A percentile compares a stretch with the other conserved stretches of the same genome.
Conservation (phyloP, 345 rosid genomes). For the Salix dunnii region DNA sequence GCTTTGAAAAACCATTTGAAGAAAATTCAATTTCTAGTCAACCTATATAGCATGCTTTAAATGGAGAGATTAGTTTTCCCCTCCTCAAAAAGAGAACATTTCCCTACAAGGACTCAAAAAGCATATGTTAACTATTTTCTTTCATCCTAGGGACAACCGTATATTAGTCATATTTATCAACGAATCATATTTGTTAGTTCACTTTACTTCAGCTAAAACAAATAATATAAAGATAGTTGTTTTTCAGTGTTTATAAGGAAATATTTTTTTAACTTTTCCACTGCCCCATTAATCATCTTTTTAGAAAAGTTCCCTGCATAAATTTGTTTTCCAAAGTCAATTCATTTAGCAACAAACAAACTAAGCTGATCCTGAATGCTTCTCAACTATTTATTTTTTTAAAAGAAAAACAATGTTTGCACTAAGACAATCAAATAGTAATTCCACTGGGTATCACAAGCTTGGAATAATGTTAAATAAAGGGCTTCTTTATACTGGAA, state of each 20-base stretch:
- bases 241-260: no score
- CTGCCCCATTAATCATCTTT: background rate
- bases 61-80: no score
- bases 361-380: background rate
- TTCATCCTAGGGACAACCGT: no score
- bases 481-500: background rate
- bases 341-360: background rate
- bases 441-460: background rate
- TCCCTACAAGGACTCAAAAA: no score
- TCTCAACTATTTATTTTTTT: background rate
- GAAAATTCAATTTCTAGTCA: background rate
- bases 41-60: no score
- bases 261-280: no score
- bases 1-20: background rate
- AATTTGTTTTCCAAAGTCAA: background rate
- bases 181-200: no score
- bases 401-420: background rate
- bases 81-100: no score
- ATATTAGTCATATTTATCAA: no score
- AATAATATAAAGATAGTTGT: no score
- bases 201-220: no score
- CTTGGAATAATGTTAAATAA: background rate
- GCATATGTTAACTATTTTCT: no score
- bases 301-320: background rate
- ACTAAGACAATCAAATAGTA: background rate